Evolutionary conservation across 2,329 filamentous ascomycete species (phyloP), one percentile per base, ranked within the genome.

Genomic region (Aspergillus neoniger): DNA sequence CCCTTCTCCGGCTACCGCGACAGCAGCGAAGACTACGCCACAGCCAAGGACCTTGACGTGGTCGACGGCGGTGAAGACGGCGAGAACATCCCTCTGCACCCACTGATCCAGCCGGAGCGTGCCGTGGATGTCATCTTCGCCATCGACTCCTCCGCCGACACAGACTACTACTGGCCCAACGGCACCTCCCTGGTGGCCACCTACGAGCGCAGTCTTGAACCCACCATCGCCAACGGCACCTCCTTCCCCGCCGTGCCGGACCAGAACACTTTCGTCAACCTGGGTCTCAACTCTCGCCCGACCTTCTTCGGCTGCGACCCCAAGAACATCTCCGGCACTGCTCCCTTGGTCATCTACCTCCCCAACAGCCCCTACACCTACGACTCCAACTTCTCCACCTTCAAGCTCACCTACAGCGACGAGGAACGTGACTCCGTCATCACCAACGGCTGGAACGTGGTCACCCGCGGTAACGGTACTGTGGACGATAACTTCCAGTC

Each of bases 351-450:
- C 63, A 91, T 96, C 65, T 99, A 99, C 79, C 76, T 98, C 49
- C 91, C 95, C 60, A 96, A 95, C 72, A 83, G 88, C 21, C 93
- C 92, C 1, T 96, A 96, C 78, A 84, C 88, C 50, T 85, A 85
- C 72, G 78, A 83, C 65, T 90, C 88, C 75, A 98, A 98, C 80
- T 83, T 89, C 6, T 90, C 89, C 2, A 97, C 94, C 52, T 94
- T 90, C 74, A 82, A 87, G 62, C 80, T 87, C 39, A 76, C 77
- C 43, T 91, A 93, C 82, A 81, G 84, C 38, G 77, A 86, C 67
- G 76, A 72, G 1, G 77, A 91, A 77, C 90, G 94, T 64, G 86
- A 96, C 73, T 83, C 84, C 63, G 91, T 96, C 71, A 92, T 99
- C 70, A 76, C 85, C 66, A 98, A 99, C 77, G 94, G 92, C 19